Percentiles rank a stretch among this genome's conserved stretches.
Evolutionary conservation across 805 yeast species (phyloP).

Genomic region (Debaryomyces prosopidis): DNA sequence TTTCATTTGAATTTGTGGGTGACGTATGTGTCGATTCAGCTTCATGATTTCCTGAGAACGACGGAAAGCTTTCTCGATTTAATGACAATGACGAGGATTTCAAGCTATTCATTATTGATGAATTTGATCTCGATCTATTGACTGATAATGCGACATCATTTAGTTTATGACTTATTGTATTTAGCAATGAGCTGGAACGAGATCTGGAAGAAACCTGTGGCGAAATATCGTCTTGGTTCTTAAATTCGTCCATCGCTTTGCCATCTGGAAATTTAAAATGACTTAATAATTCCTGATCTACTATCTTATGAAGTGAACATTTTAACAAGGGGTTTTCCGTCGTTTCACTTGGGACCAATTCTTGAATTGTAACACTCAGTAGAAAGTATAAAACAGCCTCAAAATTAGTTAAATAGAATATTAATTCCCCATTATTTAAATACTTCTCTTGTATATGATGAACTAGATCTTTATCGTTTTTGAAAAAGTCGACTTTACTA

Average conservation of each 20-base stretch:
- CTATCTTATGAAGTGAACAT: constrained; percentile 26
- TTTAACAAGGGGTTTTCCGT: constrained; percentile 17
- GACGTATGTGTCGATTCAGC: constrained; percentile 10
- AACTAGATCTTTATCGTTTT: constrained; percentile 31
- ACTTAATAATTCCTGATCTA: constrained; percentile 27
- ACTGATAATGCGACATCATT: constrained; percentile 27
- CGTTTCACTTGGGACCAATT: constrained; percentile 16
- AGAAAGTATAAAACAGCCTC: constrained; percentile 42
- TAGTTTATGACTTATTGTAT: constrained; percentile 30
- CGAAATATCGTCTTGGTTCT: constrained; percentile 7
- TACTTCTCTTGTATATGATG: constrained; percentile 23
- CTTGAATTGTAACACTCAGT: constrained; percentile 34
- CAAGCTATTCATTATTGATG: constrained; percentile 21
- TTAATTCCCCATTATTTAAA: constrained; percentile 39
- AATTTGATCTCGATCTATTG: constrained; percentile 35
- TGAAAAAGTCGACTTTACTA: constrained; percentile 18
- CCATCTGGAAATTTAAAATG: constrained; percentile 31
- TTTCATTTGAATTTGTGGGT: constrained; percentile 7
- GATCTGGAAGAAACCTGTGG: constrained; percentile 19
- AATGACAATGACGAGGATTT: constrained; percentile 15
- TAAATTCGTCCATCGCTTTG: constrained; percentile 17
- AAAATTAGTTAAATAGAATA: constrained; percentile 41
- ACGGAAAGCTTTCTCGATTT: constrained; percentile 28
- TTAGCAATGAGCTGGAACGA: constrained; percentile 40
- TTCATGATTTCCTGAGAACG: constrained; percentile 13